Evolutionary conservation across 495 filamentous ascomycete species (phyloP), one percentile per base, ranked within the genome.

Genomic region (Aspergillus ellipticus): DNA sequence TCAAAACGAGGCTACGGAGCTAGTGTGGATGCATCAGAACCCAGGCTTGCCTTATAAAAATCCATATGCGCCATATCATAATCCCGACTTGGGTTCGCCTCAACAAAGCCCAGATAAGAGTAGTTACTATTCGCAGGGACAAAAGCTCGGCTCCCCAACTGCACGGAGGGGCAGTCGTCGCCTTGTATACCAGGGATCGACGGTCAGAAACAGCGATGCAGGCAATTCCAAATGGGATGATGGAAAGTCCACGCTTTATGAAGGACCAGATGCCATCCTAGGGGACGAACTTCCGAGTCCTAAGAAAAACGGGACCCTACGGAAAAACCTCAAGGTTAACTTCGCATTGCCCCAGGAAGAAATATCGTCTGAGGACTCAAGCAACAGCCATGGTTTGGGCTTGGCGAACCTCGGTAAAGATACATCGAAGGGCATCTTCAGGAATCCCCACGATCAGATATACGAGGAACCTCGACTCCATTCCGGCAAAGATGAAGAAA

Each of bases 21-120:
- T 96, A 4, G 90, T 96, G 19, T 94, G 85, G 82, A 85, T 85
- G 65, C 91, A 96, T 64, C 82, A 88, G 60, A 82, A 94, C 60
- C 81, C 84, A 0, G 81, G 79, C 1, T 68, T 81, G 22, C 78
- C 81, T 0, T 73, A 71, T 19, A 75, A 73, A 45, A 79, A 79
- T 55, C 75, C 81, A 5, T 79, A 84, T 45, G 82, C 84, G 10
- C 81, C 86, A 20, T 89, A 86, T 61, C 68, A 63, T 24, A 81
- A 74, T 58, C 78, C 74, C 10, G 77, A 75, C 61, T 48, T 66
- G 45, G 24, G 64, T 3, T 62, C 51, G 11, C 42, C 19, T 1
- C 64, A 57, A 11, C 53, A 62, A 66, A 61, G 78, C 75, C 20
- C 89, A 84, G 71, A 82, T 74, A 85, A 82, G 60, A 80, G 81